A percentile compares a stretch with the other conserved stretches of the same genome.
These are phyloP conservation scores for Polychytrium aggregatum DNA, from an alignment of 192 early-diverging fungal genomes.

Conservation along the genomic window DNA sequence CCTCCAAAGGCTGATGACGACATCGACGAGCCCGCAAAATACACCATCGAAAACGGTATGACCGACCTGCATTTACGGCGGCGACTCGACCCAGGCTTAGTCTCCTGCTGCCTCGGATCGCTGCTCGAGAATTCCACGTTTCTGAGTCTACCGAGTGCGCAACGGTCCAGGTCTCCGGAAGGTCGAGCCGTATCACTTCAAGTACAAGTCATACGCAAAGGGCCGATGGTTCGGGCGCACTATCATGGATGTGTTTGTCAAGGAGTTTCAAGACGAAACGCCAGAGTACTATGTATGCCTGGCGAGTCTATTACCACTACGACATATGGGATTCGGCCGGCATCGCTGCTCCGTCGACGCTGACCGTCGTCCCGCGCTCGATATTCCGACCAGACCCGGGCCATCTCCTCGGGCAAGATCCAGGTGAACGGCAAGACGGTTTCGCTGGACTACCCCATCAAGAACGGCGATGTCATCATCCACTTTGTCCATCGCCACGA, in stretches of 20 bases:
- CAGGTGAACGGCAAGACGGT: slow-evolving; percentile 60
- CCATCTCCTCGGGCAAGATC: slow-evolving; percentile 74
- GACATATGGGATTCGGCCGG: no score
- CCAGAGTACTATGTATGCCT: slow-evolving; percentile 63
- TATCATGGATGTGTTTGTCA: slow-evolving; percentile 70
- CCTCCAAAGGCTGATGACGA: no score
- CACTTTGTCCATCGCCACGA: slow-evolving; percentile 91
- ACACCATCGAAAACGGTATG: no score
- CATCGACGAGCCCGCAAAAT: no score
- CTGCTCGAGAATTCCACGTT: no score
- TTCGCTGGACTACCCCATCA: slow-evolving; percentile 44
- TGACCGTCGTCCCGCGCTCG: no score
- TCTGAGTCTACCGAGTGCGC: no score
- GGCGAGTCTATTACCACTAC: neutral
- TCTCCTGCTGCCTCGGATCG: no score
- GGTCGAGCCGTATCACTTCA: slow-evolving; percentile 75
- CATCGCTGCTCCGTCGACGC: no score
- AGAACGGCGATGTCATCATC: slow-evolving; percentile 67
- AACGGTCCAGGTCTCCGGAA: slow-evolving; percentile 62
- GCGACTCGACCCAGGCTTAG: no score
- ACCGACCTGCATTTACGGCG: no score
- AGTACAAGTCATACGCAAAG: slow-evolving; percentile 74
- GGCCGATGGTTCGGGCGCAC: slow-evolving; percentile 73
- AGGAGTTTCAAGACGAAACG: slow-evolving; percentile 80
- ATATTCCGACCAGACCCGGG: slow-evolving; percentile 25